Base-by-base conservation (phyloP, 495 filamentous ascomycete genomes). In the Lophium mytilinum region DNA sequence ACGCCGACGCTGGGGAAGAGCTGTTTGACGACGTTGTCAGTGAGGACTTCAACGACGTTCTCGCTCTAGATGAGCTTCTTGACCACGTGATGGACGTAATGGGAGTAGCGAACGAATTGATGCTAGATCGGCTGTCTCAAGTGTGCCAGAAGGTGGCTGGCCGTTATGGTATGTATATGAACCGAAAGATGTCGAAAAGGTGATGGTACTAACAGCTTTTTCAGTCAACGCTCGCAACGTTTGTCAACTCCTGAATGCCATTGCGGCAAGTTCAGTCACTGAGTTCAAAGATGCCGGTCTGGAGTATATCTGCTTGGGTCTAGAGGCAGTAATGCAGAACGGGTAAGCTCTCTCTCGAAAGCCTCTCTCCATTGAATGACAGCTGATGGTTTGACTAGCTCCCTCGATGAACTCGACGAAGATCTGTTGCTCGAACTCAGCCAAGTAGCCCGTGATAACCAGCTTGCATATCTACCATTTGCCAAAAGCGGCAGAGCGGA, bases 21-120 rank as follows among this genome's bases (percentile, higher is more conserved):
- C 75, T 96, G 11, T 96, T 97, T 64, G 84, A 95, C 55, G 79
- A 87, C 47, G 78, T 90, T 18, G 77, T 85, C 17, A 78, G 79
- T 50, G 78, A 80, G 33, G 80, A 84, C 54, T 72, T 94, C 17
- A 89, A 95, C 50, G 83, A 88, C 46, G 90, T 94, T 58, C 77
- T 91, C 5, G 89, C 62, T 21, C 72, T 94, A 15, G 89, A 95
- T 51, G 83, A 88, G 48, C 90, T 95, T 57, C 78, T 91, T 9
- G 89, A 96, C 61, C 73, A 93, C 35, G 74, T 96, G n/a, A 78
- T 97, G 72, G 92, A 96, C 56, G 88, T 97, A 34, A 84, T 95
- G 79, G 85, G 82, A 53, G 85, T 90, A 37, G 88, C 90, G 9
- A 88, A 98, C 65, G 93, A 97, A 64, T 76, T 98, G 56, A 95